Base-by-base conservation (phyloP, 1,284 basidiomycete species). In the Phenoliferia sp. region DNA sequence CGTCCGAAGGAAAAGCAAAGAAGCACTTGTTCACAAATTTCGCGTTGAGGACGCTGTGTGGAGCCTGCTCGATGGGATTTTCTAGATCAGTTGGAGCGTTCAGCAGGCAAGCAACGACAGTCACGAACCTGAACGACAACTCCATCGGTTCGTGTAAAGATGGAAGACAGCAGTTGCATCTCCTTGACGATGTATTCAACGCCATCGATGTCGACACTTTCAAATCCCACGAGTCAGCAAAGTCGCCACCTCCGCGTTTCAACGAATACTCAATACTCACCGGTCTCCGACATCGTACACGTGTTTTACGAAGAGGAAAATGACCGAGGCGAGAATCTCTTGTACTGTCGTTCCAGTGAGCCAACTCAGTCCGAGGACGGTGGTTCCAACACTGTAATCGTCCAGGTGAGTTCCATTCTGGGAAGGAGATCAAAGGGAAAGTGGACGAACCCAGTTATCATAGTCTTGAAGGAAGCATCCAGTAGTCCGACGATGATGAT, bases 251-350 rank as follows among this genome's bases (percentile, higher is more conserved):
- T 44, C n/a, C n/a, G n/a, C n/a, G n/a, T n/a, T n/a, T n/a, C n/a
- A n/a, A n/a, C n/a, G n/a, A n/a, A n/a, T n/a, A n/a, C n/a, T n/a
- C n/a, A n/a, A n/a, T n/a, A n/a, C 39, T 12, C 22, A 44, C 39
- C 56, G 81, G 80, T 96, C 93, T 61, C 91, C 91, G 28, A 94
- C 91, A 79, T 94, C 92, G 82, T 89, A 94, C 0, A 72, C 69
- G 66, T 77, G 80, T 77, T 85, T 85, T 76, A 94, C 84, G 87
- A 22, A 85, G 84, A 68, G 89, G 82, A 65, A 90, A 83, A 79
- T 90, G 59, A 74, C 68, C 3, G 73, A 74, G 15, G 72, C 66
- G 34, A 73, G 68, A 50, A 73, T 71, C 58, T 73, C 71, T 62
- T 73, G 71, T 5, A 66, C 63, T n/a, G 67, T 71, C 33, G 67